Evolutionary conservation across 2,329 filamentous ascomycete species (phyloP), one percentile per base, ranked within the genome.

Genomic region (Alternaria sp.): DNA sequence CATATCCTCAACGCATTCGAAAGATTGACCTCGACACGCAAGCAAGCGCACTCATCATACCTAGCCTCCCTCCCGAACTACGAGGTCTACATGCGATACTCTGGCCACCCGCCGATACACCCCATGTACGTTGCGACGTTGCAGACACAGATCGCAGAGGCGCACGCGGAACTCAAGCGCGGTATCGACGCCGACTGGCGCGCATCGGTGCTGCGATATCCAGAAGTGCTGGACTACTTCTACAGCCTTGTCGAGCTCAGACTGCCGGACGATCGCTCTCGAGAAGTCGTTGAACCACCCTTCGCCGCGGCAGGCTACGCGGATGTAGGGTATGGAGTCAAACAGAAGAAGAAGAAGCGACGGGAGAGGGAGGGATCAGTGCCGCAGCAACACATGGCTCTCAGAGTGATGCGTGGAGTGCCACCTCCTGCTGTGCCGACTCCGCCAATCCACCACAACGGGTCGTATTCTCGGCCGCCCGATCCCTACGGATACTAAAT

Each of bases 171-270:
- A 52, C 84, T 93, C 64, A 92, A 93, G 80, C 86, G 88, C 53
- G 91, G 90, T 64, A 91, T 93, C 72, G 91, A 93, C 72, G 89
- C 91, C 65, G 91, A 93, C 81, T 95, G 91, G 91, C 87, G 90
- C 72, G 85, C 87, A 28, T 90, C 89, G 51, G 91, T 93, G 43
- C 87, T 92, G 71, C 86, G 89, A 58, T 95, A 94, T 71, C 92
- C 91, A 5, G 90, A 93, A 75, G 77, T 94, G n/a, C 83, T 95
- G 58, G 90, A 93, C 79, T 93, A 94, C 79, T 94, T 91, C 76
- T 94, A 90, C 79, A 85, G 87, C 62, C 82, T 93, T 40, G 89
- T 93, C 36, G 87, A 89, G 58, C 77, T 93, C 62, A 86, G 83
- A 21, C 79, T 92, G 5, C 91, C 91, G 0, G 80, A 81, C 44